Evolutionary conservation across 1,284 basidiomycete species (phyloP), one percentile per base, ranked within the genome.

Genomic region (Cryptococcus depauperatus): DNA sequence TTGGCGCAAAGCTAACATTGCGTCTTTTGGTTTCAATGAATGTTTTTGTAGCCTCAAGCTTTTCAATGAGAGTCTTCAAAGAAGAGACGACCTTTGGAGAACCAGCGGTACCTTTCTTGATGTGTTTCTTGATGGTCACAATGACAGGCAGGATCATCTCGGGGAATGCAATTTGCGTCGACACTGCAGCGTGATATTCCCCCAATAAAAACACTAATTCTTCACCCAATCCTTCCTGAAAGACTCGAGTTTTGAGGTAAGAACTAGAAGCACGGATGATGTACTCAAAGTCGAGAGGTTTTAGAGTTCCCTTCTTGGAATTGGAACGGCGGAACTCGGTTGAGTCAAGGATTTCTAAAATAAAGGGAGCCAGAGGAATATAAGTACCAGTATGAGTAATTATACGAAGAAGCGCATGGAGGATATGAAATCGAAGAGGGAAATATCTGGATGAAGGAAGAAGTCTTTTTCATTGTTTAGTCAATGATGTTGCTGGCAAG

Each of bases 171-270:
- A 97, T 83, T 66, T 84, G 86, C 1, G 52, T 73, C 65, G 73
- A 61, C 74, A 85, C 49, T 71, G 72, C 44, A 77, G 77, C 67
- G 49, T 73, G 73, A 79, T 85, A 90, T 68, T 93, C 87, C 9
- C 83, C 81, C 34, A 96, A 75, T 16, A 90, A 70, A 68, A 79
- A 90, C 5, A 77, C 68, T 16, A 82, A 75, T 69, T 97, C 95
- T 47, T 96, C 90, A 2, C 82, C 77, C 26, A 97, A 71, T 5
- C 80, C 81, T 61, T 93, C 91, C 46, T 79, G 76, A 69, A 92
- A 92, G 26, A 93, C 79, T 14, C 84, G 79, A 2, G 93, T 97
- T 60, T 85, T 86, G 46, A 86, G 74, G 69, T 98, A 96, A 52
- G 87, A 81, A 35, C 84, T 82, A 0, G 93, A 91, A 14, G 84